These are phyloP conservation scores for Mycena galopus DNA, from an alignment of 768 basidiomycete genomes.

Conservation along the genomic window DNA sequence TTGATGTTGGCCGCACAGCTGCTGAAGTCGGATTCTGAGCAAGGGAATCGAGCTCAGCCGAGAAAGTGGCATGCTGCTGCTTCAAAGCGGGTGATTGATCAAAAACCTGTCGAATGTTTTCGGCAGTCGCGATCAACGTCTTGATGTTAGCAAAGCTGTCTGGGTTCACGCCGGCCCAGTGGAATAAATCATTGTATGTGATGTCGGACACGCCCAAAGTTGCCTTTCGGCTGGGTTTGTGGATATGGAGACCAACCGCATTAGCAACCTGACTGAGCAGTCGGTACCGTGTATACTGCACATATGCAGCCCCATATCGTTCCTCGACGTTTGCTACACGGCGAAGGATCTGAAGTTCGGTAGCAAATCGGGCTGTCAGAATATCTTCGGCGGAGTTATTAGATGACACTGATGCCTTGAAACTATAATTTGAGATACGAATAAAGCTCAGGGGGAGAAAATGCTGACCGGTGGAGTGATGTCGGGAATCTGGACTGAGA, in stretches of 20 bases:
- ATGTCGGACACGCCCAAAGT: not conserved
- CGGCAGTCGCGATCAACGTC: not conserved
- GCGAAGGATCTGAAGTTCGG: not conserved
- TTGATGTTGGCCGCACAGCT: not conserved
- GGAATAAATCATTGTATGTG: not conserved
- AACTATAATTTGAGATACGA: no score
- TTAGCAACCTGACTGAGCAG: not conserved
- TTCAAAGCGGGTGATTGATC: not conserved
- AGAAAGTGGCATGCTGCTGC: not conserved
- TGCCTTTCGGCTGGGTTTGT: not conserved
- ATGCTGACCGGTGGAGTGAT: not conserved
- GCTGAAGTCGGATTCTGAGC: not conserved
- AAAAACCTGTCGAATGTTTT: not conserved
- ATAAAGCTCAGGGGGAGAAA: not conserved
- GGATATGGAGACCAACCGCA: not conserved
- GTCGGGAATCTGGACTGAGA: no score
- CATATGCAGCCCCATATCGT: not conserved
- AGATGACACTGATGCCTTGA: no score
- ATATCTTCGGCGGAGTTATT: not conserved
- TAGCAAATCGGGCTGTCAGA: not conserved
- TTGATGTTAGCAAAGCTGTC: not conserved
- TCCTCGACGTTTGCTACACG: not conserved
- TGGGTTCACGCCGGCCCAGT: not conserved
- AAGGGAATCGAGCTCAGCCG: not conserved
- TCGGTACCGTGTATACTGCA: not conserved